Base-by-base conservation (phyloP, 2,329 filamentous ascomycete genomes). In the Hymenoscyphus salicellus region DNA sequence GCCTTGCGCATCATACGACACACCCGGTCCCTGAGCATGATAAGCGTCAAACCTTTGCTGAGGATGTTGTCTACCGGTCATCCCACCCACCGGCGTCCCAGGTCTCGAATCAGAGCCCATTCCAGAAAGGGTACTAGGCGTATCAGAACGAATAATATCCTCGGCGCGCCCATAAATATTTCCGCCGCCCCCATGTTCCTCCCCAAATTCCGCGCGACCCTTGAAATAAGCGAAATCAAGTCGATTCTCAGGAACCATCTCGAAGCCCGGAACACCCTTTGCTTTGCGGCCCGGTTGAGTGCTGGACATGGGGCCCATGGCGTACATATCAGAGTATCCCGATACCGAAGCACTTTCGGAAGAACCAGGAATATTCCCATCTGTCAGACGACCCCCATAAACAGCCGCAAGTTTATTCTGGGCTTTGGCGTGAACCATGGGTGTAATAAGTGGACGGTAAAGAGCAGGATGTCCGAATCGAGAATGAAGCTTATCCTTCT, bases 351-450 rank as follows among this genome's bases (percentile, higher is more conserved):
- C 79, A 30, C 82, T 78, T 60, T 88, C 83, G 63, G 82, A 80
- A 0, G 83, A 80, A n/a, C 82, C 83, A 1, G 82, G 82, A 30
- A 86, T 84, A 32, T 87, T 83, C 1, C 86, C 85, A 63, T 92
- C 89, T 2, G 83, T 84, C 28, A 96, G 79, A 4, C 94, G 89
- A 11, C 93, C 94, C 28, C 88, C 88, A 76, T 97, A 97, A 59
- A 99, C 84, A 55, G 90, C 86, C n/a, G 89, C 89, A 10, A 99
- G 83, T 49, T 95, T 84, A 65, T 95, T 93, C 72, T 95, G 91
- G 2, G 92, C 92, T 77, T 91, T 96, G 62, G 92, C 90, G 72
- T 96, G 90, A 3, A 98, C 94, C 93, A 98, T 97, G 2, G 94
- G 94, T 0, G 93, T 96, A 71, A 94, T 93, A 23, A 98, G 83